These are phyloP conservation scores for Blastomyces parvus DNA, from an alignment of 2,329 filamentous ascomycete genomes.

Conservation along the genomic window DNA sequence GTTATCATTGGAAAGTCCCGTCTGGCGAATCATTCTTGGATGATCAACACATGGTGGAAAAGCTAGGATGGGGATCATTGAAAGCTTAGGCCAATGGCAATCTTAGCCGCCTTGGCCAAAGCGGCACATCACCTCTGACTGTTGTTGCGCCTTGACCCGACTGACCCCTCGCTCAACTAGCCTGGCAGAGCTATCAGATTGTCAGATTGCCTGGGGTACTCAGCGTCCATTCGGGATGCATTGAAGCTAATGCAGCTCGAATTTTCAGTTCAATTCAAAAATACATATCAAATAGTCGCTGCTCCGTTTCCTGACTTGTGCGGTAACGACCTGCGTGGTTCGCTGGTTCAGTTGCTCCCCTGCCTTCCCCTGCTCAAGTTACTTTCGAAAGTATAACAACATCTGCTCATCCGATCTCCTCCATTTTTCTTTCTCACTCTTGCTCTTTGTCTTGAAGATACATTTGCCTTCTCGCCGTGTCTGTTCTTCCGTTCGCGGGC, in stretches of 20 bases:
- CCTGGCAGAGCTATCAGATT: background rate
- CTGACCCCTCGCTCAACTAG: background rate
- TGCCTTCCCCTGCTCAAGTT: background rate
- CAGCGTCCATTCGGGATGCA: too few species aligned
- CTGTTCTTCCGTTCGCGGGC: background rate
- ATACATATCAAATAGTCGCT: background rate
- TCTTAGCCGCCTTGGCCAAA: background rate
- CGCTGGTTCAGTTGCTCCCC: background rate
- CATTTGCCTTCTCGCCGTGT: background rate
- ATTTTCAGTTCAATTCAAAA: background rate
- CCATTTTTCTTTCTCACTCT: background rate
- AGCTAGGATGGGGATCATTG: background rate
- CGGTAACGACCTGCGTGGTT: background rate
- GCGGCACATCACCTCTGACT: background rate
- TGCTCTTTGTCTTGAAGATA: background rate
- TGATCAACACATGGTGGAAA: background rate
- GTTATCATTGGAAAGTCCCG: background rate
- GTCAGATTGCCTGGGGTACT: background rate
- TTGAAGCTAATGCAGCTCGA: background rate
- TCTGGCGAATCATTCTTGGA: background rate
- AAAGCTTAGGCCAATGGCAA: background rate
- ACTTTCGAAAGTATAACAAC: background rate
- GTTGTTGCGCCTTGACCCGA: background rate
- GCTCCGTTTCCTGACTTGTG: background rate
- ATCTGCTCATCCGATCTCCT: background rate